Evolutionary conservation across 805 yeast species (phyloP), one percentile per base, ranked within the genome.

Genomic region (Saitoella complicata): DNA sequence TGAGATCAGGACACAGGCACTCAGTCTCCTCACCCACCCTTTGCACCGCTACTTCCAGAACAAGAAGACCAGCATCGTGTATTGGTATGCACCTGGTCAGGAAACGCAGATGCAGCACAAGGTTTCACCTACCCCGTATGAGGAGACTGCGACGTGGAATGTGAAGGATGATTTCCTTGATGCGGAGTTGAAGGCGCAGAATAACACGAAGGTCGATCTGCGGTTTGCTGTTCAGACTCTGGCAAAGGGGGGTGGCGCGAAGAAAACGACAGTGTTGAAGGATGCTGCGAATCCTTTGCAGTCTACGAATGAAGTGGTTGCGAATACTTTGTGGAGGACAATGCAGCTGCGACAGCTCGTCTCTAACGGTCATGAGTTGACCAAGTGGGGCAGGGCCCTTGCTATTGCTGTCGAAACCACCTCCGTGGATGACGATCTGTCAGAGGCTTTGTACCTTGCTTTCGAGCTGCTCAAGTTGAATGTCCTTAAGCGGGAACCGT

Each of bases 21-120:
- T 83, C 46, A 78, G 79, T 50, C 63, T 83, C 42, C 62, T 87
- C 21, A 75, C 93, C 10, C 77, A 75, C 52, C 72, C 78, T 30
- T 70, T 86, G 53, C 78, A 84, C 50, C 76, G 97, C 57, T 88
- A 83, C 61, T 85, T 76, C 58, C 96, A 87, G 58, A 78, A 73
- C 47, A 81, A 79, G 56, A 75, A 71, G 45, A 68, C 83, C 36
- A 63, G 37, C 11, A 34, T 11, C 11, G 58, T 63, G 11, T 72
- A 64, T 48, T 79, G 80, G 79, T 79, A 67, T 63, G 69, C 75
- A 50, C 57, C 62, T 11, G 47, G 54, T 38, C 44, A 53, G 7
- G 57, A 60, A 21, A 52, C 62, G 29, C 69, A 68, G 43, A 57
- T 80, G 31, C 69, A 68, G 12, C 76, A 72, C 51, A 69, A 79